Conservation (phyloP, 2,329 filamentous ascomycete species). For the Aspergillus tubingensis region DNA sequence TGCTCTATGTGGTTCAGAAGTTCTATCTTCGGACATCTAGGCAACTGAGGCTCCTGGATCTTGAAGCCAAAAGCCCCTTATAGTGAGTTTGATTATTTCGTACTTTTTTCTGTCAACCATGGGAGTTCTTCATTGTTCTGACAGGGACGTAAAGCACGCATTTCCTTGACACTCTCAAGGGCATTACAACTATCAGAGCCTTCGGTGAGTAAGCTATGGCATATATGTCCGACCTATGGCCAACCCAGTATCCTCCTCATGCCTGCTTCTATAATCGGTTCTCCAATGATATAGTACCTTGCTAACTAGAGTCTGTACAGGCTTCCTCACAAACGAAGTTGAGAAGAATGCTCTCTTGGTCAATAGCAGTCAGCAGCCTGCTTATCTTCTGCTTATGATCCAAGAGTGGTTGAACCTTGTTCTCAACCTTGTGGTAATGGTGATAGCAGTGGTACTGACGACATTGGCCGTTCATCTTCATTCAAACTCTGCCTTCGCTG, state of each 20-base stretch:
- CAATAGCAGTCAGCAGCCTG: not conserved
- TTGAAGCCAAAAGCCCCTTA: not conserved
- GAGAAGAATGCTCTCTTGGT: conserved; percentile 21
- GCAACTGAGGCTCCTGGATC: not conserved
- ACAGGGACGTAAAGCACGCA: not conserved
- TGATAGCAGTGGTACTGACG: conserved; percentile 42
- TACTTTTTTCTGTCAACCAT: not conserved
- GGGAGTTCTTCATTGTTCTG: no score
- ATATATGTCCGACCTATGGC: not conserved
- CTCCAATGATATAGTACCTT: no score
- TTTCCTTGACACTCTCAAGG: not conserved
- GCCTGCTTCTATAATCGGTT: not conserved
- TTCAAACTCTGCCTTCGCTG: conserved; percentile 21
- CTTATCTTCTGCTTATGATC: not conserved
- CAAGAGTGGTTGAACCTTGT: conserved; percentile 1
- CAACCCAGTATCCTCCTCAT: not conserved
- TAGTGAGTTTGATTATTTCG: not conserved
- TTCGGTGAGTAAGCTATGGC: not conserved
- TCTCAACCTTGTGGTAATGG: conserved; percentile 14
- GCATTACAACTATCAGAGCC: not conserved
- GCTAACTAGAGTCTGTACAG: not conserved
- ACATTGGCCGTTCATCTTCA: conserved; percentile 38
- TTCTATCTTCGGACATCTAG: not conserved
- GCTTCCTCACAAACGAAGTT: conserved; percentile 10
- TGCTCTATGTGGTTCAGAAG: not conserved